These are phyloP conservation scores for Auricularia heimuer DNA, from an alignment of 768 basidiomycete genomes.

Conservation along the genomic window DNA sequence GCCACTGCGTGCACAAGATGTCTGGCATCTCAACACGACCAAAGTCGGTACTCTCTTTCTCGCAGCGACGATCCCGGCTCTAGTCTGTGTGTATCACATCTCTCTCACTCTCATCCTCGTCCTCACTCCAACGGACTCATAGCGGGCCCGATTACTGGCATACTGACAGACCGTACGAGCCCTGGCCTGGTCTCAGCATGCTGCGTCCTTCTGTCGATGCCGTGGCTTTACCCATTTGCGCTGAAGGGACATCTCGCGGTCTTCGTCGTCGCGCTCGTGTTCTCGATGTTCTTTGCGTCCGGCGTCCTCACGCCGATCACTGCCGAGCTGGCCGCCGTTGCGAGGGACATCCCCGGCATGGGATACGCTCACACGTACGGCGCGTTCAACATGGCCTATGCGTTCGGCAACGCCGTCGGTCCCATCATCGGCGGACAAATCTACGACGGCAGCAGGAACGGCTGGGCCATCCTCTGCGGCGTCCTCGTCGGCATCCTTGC, in stretches of 20 bases:
- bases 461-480: constrained; percentile 53
- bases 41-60: constrained; percentile 59
- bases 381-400: constrained; percentile 63
- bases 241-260: constrained; percentile 36
- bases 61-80: constrained; percentile 50
- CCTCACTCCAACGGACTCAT: constrained; percentile 31
- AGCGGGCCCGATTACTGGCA: constrained; percentile 41
- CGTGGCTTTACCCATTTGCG: constrained; percentile 53
- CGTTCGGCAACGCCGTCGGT: constrained; percentile 61
- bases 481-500: constrained; percentile 35
- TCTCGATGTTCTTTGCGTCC: constrained; percentile 52
- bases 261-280: constrained; percentile 38
- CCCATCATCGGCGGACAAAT: constrained; percentile 68
- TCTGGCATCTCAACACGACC: constrained; percentile 39
- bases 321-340: constrained; percentile 55
- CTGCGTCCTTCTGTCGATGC: constrained; percentile 42
- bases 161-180: constrained; percentile 45
- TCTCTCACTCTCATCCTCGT: background rate
- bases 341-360: constrained; percentile 47
- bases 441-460: constrained; percentile 43
- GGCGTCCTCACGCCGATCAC: constrained; percentile 52
- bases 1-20: constrained; percentile 41
- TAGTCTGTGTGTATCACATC: constrained; percentile 41
- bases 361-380: constrained; percentile 72
- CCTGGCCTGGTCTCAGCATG: constrained; percentile 42